A percentile compares a stretch with the other conserved stretches of the same genome.
These are phyloP conservation scores for Xenosphaeropsis pyriputrescens DNA, from an alignment of 2,329 filamentous ascomycete species.

Conservation along the genomic window DNA sequence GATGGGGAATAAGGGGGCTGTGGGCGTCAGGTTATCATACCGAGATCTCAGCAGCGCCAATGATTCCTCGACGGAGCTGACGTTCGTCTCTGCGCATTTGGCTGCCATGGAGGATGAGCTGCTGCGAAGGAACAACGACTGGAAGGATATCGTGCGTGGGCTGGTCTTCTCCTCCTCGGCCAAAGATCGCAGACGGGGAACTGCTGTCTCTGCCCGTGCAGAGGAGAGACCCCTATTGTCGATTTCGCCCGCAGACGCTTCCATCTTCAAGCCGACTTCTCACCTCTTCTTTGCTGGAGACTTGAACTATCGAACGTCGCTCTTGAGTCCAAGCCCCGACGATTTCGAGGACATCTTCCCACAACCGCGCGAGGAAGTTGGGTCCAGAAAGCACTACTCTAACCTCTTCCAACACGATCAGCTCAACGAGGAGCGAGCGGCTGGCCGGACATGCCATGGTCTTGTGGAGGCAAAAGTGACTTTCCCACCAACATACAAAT, in stretches of 20 bases:
- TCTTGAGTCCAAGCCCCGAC: constrained; percentile 41
- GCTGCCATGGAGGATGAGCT: constrained; percentile 76
- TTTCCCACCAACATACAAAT: constrained; percentile 95
- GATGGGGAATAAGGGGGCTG: constrained; percentile 93
- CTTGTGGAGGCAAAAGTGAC: constrained; percentile 57
- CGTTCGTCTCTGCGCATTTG: constrained; percentile 78
- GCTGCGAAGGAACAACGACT: constrained; percentile 68
- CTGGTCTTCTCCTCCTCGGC: constrained; percentile 53
- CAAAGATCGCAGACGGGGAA: constrained; percentile 5
- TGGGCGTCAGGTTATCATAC: constrained; percentile 61
- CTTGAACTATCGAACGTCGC: constrained; percentile 83
- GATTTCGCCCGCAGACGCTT: constrained; percentile 28
- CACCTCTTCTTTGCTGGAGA: constrained; percentile 84
- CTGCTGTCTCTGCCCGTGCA: constrained; percentile 17
- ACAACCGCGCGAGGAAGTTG: constrained; percentile 31
- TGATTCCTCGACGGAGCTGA: constrained; percentile 44
- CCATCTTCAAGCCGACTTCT: constrained; percentile 60
- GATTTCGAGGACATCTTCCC: constrained; percentile 45
- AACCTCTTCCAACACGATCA: constrained; percentile 65
- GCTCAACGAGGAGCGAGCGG: constrained; percentile 53
- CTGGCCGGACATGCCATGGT: constrained; percentile 62
- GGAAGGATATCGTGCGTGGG: constrained; percentile 68
- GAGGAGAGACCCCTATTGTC: constrained; percentile 26
- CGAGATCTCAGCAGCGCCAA: constrained; percentile 17
- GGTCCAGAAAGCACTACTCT: constrained; percentile 45